Base-by-base conservation (phyloP, 1,139 yeast species). In the Suhomyces wounanorum region DNA sequence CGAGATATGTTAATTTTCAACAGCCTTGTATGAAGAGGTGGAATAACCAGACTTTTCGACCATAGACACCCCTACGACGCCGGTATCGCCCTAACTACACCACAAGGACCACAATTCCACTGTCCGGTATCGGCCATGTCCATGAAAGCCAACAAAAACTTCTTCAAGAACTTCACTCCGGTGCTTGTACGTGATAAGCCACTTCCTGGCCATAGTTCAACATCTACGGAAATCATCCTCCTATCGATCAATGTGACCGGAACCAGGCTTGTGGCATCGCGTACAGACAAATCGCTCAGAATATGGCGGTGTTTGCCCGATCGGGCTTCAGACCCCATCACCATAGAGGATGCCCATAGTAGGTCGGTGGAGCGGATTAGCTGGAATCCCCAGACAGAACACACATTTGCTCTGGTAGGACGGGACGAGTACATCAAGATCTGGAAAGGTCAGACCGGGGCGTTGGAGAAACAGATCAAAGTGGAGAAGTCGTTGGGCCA, bases 341-440 rank as follows among this genome's bases (percentile, higher is more conserved):
- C 71, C 1, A 72, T 80, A 2, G 79, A 72, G 23, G 67, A 69
- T 35, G 73, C 83, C 1, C 85, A 81, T 53, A 69, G 67, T 1
- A 71, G 70, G 51, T 68, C 81, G 1, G 81, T 83, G 1, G 80
- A 78, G 44, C 63, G 77, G 14, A 57, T 87, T 2, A 64, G 82
- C 1, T 88, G 94, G 91, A 77, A 83, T 52, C 88, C 91, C 0
- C 62, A 62, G 14, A 73, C 77, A 44, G 81, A 80, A 23, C 72
- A 69, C 41, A 67, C 77, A 25, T 72, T 88, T 53, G 88, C 83
- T 1, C 77, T 88, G 2, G 86, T 82, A 14, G 84, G 86, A 1
- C 68, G 79, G 47, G 89, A 85, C 56, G 65, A 68, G n/a, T 64
- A 63, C 42, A 65, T 87, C 30, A 79, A 77, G 56, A 61, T 84